Percentiles rank a stretch among this genome's conserved stretches.
Conservation (phyloP, 2,329 filamentous ascomycete species). For the Talaromyces sp. region DNA sequence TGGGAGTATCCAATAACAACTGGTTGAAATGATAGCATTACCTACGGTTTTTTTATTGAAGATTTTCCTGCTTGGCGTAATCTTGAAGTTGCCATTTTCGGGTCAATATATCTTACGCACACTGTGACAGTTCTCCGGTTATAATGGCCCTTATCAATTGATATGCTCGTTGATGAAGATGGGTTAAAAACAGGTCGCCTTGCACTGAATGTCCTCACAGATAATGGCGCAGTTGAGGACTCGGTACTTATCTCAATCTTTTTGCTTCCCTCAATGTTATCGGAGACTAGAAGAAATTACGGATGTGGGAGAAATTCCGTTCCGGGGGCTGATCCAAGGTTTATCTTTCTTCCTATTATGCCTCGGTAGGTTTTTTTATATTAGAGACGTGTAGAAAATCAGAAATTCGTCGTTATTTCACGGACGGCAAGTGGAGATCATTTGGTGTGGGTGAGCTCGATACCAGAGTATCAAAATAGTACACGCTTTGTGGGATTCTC, state of each 20-base stretch:
- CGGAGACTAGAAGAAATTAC: background rate
- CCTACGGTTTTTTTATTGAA: too few species aligned
- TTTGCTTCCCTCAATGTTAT: background rate
- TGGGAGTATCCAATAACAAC: too few species aligned
- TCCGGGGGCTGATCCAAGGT: background rate
- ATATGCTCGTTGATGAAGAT: slow-evolving; percentile 3
- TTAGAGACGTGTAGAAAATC: background rate
- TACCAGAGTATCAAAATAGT: too few species aligned
- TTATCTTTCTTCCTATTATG: background rate
- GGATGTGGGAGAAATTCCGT: background rate
- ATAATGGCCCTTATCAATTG: too few species aligned
- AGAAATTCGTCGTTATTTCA: background rate
- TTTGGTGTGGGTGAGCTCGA: too few species aligned
- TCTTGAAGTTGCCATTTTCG: too few species aligned
- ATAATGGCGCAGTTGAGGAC: background rate
- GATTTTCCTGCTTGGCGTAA: too few species aligned
- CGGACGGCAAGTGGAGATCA: background rate
- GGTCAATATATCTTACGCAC: too few species aligned
- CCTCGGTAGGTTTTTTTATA: background rate
- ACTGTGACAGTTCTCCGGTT: too few species aligned
- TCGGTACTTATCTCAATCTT: background rate
- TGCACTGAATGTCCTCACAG: background rate
- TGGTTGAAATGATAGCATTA: too few species aligned
- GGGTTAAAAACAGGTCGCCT: slow-evolving; percentile 2
- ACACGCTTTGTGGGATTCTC: background rate